Evolutionary conservation across 495 filamentous ascomycete species (phyloP).

Genomic region (Pseudevernia furfuracea): DNA sequence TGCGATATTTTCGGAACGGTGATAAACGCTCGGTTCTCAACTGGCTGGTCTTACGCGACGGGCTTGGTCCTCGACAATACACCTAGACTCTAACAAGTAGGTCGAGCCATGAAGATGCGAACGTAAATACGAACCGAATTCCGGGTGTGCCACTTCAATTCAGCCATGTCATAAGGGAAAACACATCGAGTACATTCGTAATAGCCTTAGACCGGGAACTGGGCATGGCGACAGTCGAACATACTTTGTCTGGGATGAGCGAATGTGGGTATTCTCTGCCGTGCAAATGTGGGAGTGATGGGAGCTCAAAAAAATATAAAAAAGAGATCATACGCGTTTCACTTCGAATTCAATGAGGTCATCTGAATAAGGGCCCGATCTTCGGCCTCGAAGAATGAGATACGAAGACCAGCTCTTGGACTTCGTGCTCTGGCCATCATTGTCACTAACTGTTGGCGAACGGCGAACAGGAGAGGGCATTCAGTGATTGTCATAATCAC

Average conservation of each 20-base stretch:
- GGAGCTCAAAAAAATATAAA: too few species aligned
- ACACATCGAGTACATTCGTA: not conserved
- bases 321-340: too few species aligned
- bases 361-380: too few species aligned
- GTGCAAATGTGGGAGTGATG: too few species aligned
- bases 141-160: not conserved
- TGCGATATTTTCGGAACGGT: not conserved
- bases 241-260: not conserved
- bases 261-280: too few species aligned
- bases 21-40: not conserved
- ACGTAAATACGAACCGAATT: not conserved
- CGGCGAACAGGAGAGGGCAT: too few species aligned
- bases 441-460: too few species aligned
- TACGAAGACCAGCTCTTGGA: slow-evolving; percentile 16
- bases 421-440: too few species aligned
- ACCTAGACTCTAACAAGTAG: not conserved
- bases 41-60: not conserved
- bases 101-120: not conserved
- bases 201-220: not conserved
- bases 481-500: too few species aligned
- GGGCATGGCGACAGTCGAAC: not conserved
- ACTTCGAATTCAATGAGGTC: too few species aligned
- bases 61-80: not conserved
- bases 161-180: not conserved
- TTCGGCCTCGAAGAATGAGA: slow-evolving; percentile 25